Conservation (phyloP, 176 grass and related monocot genomes). For the Hordeum marinum region DNA sequence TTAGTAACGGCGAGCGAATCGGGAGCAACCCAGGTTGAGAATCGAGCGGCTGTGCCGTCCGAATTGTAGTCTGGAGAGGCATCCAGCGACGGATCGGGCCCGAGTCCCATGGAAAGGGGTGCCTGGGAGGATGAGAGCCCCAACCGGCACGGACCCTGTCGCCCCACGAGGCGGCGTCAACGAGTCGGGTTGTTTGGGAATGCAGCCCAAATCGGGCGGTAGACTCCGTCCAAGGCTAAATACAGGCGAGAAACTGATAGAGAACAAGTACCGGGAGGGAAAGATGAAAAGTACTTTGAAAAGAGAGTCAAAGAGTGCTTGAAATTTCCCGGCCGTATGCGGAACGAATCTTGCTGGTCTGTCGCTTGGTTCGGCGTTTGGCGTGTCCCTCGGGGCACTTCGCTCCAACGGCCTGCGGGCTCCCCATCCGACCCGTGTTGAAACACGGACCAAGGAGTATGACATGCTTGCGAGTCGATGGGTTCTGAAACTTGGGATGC, state of each 20-base stretch:
- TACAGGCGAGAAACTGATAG: slow-evolving; percentile 43
- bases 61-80: slow-evolving; percentile 16
- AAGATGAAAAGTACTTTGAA: slow-evolving; percentile 66
- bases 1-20: no score
- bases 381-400: not conserved
- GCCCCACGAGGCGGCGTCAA: slow-evolving; percentile 41
- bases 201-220: slow-evolving; percentile 44
- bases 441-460: slow-evolving; percentile 83
- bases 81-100: not conserved
- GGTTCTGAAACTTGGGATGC: slow-evolving; percentile 15
- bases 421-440: slow-evolving; percentile 69
- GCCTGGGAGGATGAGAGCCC: slow-evolving; percentile 46
- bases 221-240: slow-evolving; percentile 51
- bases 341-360: not conserved
- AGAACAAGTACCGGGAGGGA: slow-evolving; percentile 48
- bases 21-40: no score
- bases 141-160: slow-evolving; percentile 46
- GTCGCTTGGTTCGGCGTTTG: not conserved
- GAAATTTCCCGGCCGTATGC: slow-evolving; percentile 42
- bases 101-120: slow-evolving; percentile 52
- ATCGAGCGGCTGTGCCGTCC: no score
- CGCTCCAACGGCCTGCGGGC: slow-evolving; percentile 28
- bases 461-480: slow-evolving; percentile 32
- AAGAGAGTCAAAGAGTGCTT: slow-evolving; percentile 78
- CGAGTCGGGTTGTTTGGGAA: slow-evolving; percentile 51